Conservation (phyloP, 306 rosid species). For the Betula pendula region DNA sequence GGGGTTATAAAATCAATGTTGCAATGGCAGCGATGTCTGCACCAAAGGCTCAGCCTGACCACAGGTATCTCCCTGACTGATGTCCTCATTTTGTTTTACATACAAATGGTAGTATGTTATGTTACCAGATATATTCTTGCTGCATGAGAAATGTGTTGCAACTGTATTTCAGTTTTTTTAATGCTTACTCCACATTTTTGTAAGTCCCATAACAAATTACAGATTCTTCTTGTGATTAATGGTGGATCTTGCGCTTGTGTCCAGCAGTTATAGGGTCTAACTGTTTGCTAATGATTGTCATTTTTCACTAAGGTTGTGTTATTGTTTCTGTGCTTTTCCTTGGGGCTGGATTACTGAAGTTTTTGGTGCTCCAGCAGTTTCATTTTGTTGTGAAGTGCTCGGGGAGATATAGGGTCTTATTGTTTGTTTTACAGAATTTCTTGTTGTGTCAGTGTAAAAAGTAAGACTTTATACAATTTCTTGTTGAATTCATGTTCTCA, state of each 20-base stretch:
- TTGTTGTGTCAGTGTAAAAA: neutral
- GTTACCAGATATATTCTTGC: neutral
- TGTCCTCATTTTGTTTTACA: constrained; percentile 3
- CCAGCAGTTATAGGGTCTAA: neutral
- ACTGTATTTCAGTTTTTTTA: neutral
- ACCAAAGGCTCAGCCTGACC: constrained; percentile 76
- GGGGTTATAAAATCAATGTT: constrained; percentile 85
- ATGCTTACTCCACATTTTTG: neutral
- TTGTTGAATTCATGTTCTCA: neutral
- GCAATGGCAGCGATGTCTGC: constrained; percentile 96
- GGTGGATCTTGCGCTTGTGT: neutral
- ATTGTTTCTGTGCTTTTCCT: neutral
- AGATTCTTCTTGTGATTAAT: neutral
- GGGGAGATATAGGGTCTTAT: neutral
- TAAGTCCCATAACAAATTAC: neutral
- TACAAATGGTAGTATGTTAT: neutral
- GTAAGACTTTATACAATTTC: neutral
- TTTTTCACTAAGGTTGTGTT: neutral
- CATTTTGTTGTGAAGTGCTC: neutral
- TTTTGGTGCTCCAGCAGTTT: neutral
- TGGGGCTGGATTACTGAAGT: neutral
- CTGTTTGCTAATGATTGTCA: neutral
- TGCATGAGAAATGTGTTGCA: neutral
- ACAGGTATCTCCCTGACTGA: constrained; percentile 56
- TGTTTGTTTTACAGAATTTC: neutral